These are phyloP conservation scores for Dactylonectria macrodidyma DNA, from an alignment of 2,329 filamentous ascomycete genomes.

Conservation along the genomic window DNA sequence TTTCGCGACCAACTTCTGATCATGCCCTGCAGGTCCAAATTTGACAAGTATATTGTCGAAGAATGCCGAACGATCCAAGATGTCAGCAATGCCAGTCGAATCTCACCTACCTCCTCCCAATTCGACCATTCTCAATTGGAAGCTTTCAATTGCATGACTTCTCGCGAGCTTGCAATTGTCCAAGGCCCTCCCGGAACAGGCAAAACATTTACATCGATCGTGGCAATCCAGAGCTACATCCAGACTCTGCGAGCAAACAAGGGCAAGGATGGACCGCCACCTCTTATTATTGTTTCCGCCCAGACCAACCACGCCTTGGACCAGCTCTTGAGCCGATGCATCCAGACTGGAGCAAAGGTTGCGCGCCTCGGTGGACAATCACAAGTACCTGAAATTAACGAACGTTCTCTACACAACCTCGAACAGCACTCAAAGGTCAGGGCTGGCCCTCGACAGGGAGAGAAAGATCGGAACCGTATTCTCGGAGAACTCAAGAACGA, in stretches of 20 bases:
- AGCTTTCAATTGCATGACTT: slow-evolving; percentile 79
- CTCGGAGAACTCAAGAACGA: slow-evolving; percentile 26
- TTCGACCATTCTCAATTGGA: slow-evolving; percentile 81
- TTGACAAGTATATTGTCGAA: slow-evolving; percentile 74
- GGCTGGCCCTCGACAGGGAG: slow-evolving; percentile 20
- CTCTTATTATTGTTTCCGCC: slow-evolving; percentile 82
- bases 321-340: slow-evolving; percentile 79
- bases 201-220: slow-evolving; percentile 87
- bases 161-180: slow-evolving; percentile 80
- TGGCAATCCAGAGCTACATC: slow-evolving; percentile 66
- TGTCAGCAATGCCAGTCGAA: not conserved
- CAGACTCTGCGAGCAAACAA: slow-evolving; percentile 69
- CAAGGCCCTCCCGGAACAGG: slow-evolving; percentile 84
- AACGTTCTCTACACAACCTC: slow-evolving; percentile 77
- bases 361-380: slow-evolving; percentile 77
- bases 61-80: slow-evolving; percentile 54
- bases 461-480: slow-evolving; percentile 26
- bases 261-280: slow-evolving; percentile 51
- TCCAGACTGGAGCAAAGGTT: slow-evolving; percentile 68
- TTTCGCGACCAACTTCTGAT: not conserved
- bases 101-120: slow-evolving; percentile 35
- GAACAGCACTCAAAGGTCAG: slow-evolving; percentile 51
- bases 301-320: slow-evolving; percentile 95
- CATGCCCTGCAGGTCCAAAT: slow-evolving; percentile 65
- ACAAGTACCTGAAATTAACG: slow-evolving; percentile 74